Evolutionary conservation across 306 rosid genomes (phyloP).

Genomic region (Cicer arietinum): DNA sequence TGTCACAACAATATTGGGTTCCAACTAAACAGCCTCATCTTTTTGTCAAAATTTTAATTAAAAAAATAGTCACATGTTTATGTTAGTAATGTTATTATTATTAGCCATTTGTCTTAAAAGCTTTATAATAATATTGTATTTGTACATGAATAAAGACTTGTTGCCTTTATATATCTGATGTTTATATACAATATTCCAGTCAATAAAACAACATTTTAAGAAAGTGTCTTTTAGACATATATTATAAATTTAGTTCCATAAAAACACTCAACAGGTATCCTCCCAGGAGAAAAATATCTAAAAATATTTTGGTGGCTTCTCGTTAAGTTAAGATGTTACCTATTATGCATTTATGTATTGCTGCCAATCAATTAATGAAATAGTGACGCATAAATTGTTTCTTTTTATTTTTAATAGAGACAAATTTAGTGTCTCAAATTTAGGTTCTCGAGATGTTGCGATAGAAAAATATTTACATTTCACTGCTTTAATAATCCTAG

Average conservation of each 20-base stretch:
- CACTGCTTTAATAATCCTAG: no score
- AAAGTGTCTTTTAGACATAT: slow-evolving; percentile 2
- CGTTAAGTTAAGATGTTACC: slow-evolving; percentile 10
- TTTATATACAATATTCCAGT: background rate
- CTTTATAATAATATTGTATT: background rate
- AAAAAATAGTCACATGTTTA: no score
- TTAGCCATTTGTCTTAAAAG: background rate
- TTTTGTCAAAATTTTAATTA: no score
- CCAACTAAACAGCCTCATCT: no score
- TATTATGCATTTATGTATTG: slow-evolving; percentile 13
- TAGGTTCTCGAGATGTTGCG: no score
- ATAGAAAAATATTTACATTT: no score
- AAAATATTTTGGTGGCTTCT: background rate
- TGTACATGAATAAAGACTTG: slow-evolving; percentile 6
- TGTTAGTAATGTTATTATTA: no score
- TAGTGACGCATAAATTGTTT: slow-evolving; percentile 1
- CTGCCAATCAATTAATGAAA: slow-evolving; percentile 11
- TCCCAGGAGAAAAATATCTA: background rate
- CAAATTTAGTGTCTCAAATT: no score
- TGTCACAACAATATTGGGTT: no score
- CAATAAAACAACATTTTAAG: background rate
- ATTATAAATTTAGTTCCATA: background rate
- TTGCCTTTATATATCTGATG: background rate
- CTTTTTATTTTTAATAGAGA: background rate
- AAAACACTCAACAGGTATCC: background rate